These are phyloP conservation scores for Geosmithia putterillii DNA, from an alignment of 2,329 filamentous ascomycete species.

Conservation along the genomic window DNA sequence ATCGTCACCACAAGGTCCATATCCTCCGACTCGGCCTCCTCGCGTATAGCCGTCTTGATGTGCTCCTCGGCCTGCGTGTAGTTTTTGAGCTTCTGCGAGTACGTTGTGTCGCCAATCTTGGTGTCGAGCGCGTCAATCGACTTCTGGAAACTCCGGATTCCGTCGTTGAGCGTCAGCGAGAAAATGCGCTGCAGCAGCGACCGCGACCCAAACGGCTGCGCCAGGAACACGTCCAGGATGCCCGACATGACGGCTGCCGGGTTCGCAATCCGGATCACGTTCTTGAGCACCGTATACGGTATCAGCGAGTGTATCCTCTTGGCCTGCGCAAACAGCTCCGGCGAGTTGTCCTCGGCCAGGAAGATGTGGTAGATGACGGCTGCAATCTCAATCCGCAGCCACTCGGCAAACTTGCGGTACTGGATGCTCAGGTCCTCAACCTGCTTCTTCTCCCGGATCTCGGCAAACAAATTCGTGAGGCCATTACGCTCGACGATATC, in stretches of 20 bases:
- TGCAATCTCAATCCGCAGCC: constrained; percentile 92
- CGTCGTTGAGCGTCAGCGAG: constrained; percentile 79
- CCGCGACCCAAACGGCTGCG: constrained; percentile 82
- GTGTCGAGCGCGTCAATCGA: constrained; percentile 66
- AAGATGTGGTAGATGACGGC: constrained; percentile 96
- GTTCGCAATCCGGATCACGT: constrained; percentile 92
- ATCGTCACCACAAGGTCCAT: constrained; percentile 81
- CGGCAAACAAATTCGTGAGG: constrained; percentile 80
- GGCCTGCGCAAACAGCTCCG: constrained; percentile 86
- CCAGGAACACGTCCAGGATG: constrained; percentile 86
- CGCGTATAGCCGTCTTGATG: constrained; percentile 60
- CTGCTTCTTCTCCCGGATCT: constrained; percentile 81
- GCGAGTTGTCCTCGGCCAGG: constrained; percentile 94
- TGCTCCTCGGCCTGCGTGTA: constrained; percentile 68
- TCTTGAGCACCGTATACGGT: constrained; percentile 87
- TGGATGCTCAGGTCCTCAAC: constrained; percentile 85
- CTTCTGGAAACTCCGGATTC: constrained; percentile 75
- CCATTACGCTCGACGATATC: constrained; percentile 65
- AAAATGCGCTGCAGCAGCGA: constrained; percentile 93
- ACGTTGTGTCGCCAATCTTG: constrained; percentile 71
- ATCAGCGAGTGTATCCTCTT: constrained; percentile 92
- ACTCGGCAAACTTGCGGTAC: constrained; percentile 97
- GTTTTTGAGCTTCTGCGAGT: constrained; percentile 68
- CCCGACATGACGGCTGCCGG: constrained; percentile 96
- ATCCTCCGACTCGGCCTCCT: constrained; percentile 60